Conservation (phyloP, 2,329 filamentous ascomycete species). For the Fusarium poae region DNA sequence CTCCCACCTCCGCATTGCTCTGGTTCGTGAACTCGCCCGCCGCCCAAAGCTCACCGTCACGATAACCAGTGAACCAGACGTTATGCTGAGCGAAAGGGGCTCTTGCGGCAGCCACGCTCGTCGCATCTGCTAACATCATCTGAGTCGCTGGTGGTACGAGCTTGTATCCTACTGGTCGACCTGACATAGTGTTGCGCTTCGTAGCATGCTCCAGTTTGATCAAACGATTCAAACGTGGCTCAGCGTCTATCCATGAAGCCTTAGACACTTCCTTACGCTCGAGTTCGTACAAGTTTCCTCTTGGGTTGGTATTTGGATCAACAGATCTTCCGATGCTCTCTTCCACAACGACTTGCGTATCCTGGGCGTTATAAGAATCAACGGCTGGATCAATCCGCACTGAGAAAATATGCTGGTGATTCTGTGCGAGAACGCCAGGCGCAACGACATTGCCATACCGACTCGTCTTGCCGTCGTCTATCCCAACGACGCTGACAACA, state of each 20-base stretch:
- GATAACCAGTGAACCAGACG: slow-evolving; percentile 63
- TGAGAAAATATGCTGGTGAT: slow-evolving; percentile 77
- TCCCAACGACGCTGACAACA: slow-evolving; percentile 69
- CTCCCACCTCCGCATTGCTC: slow-evolving; percentile 60
- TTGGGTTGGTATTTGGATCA: slow-evolving; percentile 68
- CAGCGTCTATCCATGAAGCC: slow-evolving; percentile 65
- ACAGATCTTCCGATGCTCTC: slow-evolving; percentile 54
- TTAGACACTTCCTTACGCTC: slow-evolving; percentile 58
- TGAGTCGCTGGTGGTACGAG: slow-evolving; percentile 61
- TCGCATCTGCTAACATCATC: slow-evolving; percentile 61
- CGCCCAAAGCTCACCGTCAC: slow-evolving; percentile 64
- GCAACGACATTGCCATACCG: slow-evolving; percentile 72
- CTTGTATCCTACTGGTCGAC: slow-evolving; percentile 65
- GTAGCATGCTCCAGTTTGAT: slow-evolving; percentile 63
- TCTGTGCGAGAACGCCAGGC: slow-evolving; percentile 73
- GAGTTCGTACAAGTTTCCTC: slow-evolving; percentile 71
- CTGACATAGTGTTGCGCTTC: slow-evolving; percentile 61
- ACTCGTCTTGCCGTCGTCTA: slow-evolving; percentile 66
- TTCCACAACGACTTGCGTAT: slow-evolving; percentile 63
- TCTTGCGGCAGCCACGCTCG: slow-evolving; percentile 59
- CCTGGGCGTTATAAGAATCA: slow-evolving; percentile 57
- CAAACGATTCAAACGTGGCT: slow-evolving; percentile 64
- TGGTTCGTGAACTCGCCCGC: slow-evolving; percentile 66
- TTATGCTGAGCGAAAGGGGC: slow-evolving; percentile 62
- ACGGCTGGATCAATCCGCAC: slow-evolving; percentile 74